These are phyloP conservation scores for Hydnomerulius pinastri DNA, from an alignment of 768 basidiomycete species.

Conservation along the genomic window DNA sequence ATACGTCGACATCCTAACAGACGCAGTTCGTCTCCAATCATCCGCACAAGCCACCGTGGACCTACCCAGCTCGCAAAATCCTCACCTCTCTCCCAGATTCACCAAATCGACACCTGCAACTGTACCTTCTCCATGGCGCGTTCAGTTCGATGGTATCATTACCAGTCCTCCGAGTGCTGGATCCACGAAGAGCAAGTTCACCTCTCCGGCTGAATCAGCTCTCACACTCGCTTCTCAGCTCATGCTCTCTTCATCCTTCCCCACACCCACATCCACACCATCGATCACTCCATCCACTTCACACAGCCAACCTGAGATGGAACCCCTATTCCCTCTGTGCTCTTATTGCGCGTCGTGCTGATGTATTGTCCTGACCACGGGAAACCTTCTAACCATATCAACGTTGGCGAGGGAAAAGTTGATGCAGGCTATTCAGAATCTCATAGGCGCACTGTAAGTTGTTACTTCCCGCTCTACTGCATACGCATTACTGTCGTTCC, in stretches of 20 bases:
- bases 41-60: conserved; percentile 14
- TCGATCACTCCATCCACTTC: neutral
- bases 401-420: too few relatives aligned
- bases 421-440: too few relatives aligned
- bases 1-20: conserved; percentile 43
- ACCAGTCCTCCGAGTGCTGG: conserved; percentile 18
- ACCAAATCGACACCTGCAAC: conserved; percentile 25
- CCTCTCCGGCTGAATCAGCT: conserved; percentile 24
- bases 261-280: conserved; percentile 22
- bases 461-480: too few relatives aligned
- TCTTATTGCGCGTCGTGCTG: too few relatives aligned
- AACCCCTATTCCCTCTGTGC: too few relatives aligned
- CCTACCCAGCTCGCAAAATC: conserved; percentile 44
- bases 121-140: neutral
- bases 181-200: conserved; percentile 24
- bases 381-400: too few relatives aligned
- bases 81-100: conserved; percentile 42
- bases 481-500: neutral
- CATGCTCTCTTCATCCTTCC: conserved; percentile 21
- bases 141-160: neutral
- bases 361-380: too few relatives aligned
- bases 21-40: conserved; percentile 37
- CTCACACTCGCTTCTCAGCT: conserved; percentile 39
- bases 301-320: conserved; percentile 3
- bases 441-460: too few relatives aligned